phyloP scores from a whole-genome alignment of 805 yeast genomes.

The Ogataea haglerorum region DNA sequence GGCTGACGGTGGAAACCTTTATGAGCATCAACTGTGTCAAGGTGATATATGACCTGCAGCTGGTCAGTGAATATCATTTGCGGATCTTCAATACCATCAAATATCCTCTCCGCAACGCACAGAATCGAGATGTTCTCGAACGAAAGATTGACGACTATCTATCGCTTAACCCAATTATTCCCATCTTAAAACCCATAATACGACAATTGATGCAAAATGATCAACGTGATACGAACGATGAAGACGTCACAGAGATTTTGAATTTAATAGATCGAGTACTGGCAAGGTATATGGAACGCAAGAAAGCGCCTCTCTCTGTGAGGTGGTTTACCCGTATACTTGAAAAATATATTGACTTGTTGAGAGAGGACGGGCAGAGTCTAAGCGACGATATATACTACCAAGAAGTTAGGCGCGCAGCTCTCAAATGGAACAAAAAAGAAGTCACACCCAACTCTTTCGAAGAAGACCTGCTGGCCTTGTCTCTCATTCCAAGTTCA shows the following conservation, averaged over 20 bases:
- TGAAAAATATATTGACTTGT: conserved; percentile 18
- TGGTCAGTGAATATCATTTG: conserved; percentile 20
- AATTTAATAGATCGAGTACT: conserved; percentile 8
- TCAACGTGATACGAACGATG: background rate
- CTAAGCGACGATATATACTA: conserved; percentile 24
- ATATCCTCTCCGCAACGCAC: conserved; percentile 10
- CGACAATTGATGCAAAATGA: conserved; percentile 10
- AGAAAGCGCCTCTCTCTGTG: conserved; percentile 14
- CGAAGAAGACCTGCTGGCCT: conserved; percentile 18
- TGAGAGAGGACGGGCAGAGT: conserved; percentile 15
- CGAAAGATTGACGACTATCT: conserved; percentile 22
- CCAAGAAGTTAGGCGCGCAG: conserved; percentile 17
- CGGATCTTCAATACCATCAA: conserved; percentile 20
- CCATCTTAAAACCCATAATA: conserved; percentile 24
- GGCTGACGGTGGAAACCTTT: conserved; percentile 16
- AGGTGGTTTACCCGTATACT: conserved; percentile 28
- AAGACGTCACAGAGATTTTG: conserved; percentile 1
- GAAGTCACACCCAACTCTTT: conserved; percentile 15
- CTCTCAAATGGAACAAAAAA: conserved; percentile 17
- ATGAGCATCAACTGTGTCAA: conserved; percentile 14
- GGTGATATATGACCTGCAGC: conserved; percentile 18
- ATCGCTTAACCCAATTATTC: conserved; percentile 26
- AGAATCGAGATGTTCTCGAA: conserved; percentile 1
- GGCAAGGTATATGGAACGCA: conserved; percentile 3
- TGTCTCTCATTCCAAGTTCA: conserved; percentile 29